Conservation (phyloP, 2,329 filamentous ascomycete species). For the Didymella exigua region DNA sequence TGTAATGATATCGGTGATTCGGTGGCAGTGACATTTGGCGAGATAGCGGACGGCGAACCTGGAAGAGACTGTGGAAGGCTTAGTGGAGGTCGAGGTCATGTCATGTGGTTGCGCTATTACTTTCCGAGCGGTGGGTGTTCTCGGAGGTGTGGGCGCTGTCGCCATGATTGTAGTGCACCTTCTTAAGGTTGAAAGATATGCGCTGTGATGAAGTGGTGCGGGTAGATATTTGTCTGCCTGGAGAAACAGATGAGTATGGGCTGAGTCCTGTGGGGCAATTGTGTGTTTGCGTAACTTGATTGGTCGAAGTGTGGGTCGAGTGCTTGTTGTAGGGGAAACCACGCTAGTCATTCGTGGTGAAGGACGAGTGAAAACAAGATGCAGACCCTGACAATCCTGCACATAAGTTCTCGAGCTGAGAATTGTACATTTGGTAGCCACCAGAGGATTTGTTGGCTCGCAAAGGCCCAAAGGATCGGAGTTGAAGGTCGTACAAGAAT, state of each 20-base stretch:
- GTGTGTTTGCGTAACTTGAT: not conserved
- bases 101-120: not conserved
- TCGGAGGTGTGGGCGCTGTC: not conserved
- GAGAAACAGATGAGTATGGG: not conserved
- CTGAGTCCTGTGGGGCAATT: not conserved
- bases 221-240: not conserved
- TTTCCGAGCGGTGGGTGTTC: conserved; percentile 16
- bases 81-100: not conserved
- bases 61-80: not conserved
- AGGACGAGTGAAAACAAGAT: not conserved
- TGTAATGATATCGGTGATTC: not conserved
- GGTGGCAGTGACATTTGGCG: not conserved
- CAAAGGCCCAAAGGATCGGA: too few relatives aligned
- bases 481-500: too few relatives aligned
- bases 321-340: not conserved
- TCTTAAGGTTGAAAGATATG: not conserved
- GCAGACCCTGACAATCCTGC: too few relatives aligned
- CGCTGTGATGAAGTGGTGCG: not conserved
- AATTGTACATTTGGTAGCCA: too few relatives aligned
- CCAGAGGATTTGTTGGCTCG: too few relatives aligned
- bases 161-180: conserved; percentile 2
- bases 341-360: not conserved
- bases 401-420: too few relatives aligned
- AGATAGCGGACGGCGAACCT: not conserved
- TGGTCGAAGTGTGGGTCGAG: not conserved